Evolutionary conservation across 2,329 filamentous ascomycete genomes (phyloP), one percentile per base, ranked within the genome.

Genomic region (Pyricularia sp.): DNA sequence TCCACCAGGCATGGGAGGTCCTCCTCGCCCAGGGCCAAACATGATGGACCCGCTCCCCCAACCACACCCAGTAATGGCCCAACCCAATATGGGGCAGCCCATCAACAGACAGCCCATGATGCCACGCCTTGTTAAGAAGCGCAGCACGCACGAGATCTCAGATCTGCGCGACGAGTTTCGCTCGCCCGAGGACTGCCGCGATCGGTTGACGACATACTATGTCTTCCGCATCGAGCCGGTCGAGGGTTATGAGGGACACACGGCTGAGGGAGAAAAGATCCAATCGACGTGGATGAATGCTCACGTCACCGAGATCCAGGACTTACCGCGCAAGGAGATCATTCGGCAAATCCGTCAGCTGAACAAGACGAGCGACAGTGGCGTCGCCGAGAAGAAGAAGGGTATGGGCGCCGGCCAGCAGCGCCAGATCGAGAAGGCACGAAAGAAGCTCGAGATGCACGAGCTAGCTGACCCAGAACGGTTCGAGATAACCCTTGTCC

Each of bases 221-320:
- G 65, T 55, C 25, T 42, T 66, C 65, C 31, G 65, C 11, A 50
- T 66, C 65, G 65, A 66, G 23, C 36, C 36, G 31, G 30, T 66
- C 12, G 36, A 25, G n/a, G 25, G 42, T 23, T 36, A 66, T 7
- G 96, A 61, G 23, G 58, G 23, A 23, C 58, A 61, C 58, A 61
- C 58, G n/a, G 58, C 9, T 7, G 58, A 61, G 58, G 58, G 58
- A 4, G 58, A 61, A 23, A 61, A 61, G 12, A 26, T 61, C 58
- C 58, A 66, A 25, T 66, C 65, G 33, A 66, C 65, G 5, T 66
- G 65, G 65, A 36, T 66, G 65, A 42, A 66, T 31, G 65, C 36
- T 5, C 65, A 50, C 14, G 17, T 36, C 33, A 66, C 65, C 14
- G n/a, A 23, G 36, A 50, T 55, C 7, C 4, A n/a, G n/a, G 31